Conservation (phyloP, 2,329 filamentous ascomycete genomes). For the Cadophora sp. region DNA sequence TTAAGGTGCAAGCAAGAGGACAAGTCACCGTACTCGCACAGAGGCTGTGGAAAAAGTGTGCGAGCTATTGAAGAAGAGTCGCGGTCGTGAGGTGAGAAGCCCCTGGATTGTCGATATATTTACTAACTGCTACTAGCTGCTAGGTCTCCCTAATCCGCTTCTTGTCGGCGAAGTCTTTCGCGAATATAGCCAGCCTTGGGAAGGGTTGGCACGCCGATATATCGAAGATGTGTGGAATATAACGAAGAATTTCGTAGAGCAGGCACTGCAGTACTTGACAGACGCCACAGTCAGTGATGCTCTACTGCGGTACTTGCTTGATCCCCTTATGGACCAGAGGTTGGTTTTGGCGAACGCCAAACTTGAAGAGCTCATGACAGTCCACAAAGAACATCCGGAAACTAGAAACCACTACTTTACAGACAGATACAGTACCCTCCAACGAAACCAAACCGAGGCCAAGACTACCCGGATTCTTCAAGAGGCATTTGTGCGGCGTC, state of each 20-base stretch:
- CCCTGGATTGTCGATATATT: too few species aligned
- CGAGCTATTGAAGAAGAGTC: too few species aligned
- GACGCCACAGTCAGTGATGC: slow-evolving; percentile 47
- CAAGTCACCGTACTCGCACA: slow-evolving; percentile 23
- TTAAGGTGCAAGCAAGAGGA: background rate
- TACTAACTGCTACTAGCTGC: too few species aligned
- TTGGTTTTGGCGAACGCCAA: slow-evolving; percentile 28
- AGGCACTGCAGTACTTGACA: slow-evolving; percentile 27
- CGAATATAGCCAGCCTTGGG: slow-evolving; percentile 35
- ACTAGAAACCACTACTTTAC: too few species aligned
- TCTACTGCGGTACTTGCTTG: slow-evolving; percentile 28
- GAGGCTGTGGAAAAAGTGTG: slow-evolving; percentile 27
- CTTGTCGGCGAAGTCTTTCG: slow-evolving; percentile 37
- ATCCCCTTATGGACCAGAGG: slow-evolving; percentile 35
- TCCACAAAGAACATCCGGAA: slow-evolving; percentile 35
- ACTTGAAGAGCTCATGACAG: slow-evolving; percentile 31
- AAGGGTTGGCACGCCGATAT: slow-evolving; percentile 22
- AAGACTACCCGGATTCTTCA: slow-evolving; percentile 18
- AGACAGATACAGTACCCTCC: slow-evolving; percentile 26
- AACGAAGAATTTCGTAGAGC: slow-evolving; percentile 36
- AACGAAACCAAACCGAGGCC: slow-evolving; percentile 16
- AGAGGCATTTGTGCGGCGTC: too few species aligned
- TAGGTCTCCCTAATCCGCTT: too few species aligned
- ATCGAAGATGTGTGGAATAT: slow-evolving; percentile 32
- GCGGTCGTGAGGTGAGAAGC: too few species aligned